Base-by-base conservation (phyloP, 139 green algal species). In the Spirogloea muscicola region DNA sequence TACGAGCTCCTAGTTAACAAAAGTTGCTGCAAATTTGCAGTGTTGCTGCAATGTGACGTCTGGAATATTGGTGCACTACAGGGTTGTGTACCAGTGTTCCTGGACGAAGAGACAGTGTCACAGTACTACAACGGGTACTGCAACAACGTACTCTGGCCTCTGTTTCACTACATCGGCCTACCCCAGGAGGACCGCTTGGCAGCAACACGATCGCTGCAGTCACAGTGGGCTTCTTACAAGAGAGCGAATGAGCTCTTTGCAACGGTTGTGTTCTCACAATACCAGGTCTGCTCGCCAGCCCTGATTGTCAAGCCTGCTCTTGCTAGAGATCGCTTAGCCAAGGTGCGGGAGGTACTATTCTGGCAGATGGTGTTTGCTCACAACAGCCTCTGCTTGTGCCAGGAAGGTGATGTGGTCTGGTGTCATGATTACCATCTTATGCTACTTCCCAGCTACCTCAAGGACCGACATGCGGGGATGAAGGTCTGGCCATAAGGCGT, bases 401-500 rank as follows among this genome's bases (percentile, higher is more conserved):
- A 61, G 44, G 64, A 82, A 7, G 85, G 89, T 0, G 93, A 97
- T 79, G 88, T 96, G 41, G 90, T 99, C 63, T 99, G 94, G 94
- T 93, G 96, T 39, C 94, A 99, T 69, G 94, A 99, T 88, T 99
- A 99, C 84, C 94, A 99, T 85, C 85, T 99, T 43, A 88, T 98
- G 75, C 89, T 97, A 70, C 87, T 99, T 79, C 94, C 76, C 37
- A 4, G 18, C 2, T 76, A 52, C 63, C 89, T 98, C 21, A 98
- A 98, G 78, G 75, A 89, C 6, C 60, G 57, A 0, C 61, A 87
- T 39, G 85, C 90, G 7, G 84, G 89, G 42, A 37, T 13, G 49
- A 60, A 60, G 49, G 49, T 1, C 13, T 34, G 18, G 27, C 18
- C 34, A 29, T 7, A 60, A 29, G 16, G 2, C 1, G 16, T 25